phyloP scores from a whole-genome alignment of 371 early-diverging fungal genomes.

The Mucor irregularis region DNA sequence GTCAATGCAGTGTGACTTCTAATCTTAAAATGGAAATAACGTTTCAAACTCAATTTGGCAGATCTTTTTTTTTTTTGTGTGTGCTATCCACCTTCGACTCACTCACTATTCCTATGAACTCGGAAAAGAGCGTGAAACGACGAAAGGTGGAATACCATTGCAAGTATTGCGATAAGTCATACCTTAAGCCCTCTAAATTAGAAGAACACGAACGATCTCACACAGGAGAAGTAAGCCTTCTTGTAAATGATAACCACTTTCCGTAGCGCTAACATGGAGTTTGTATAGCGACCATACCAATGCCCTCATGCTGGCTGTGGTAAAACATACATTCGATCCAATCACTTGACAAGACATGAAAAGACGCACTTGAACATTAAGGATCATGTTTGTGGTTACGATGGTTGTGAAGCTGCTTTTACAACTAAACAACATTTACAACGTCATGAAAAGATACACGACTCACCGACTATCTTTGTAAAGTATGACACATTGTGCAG shows the following conservation, averaged over 20 bases:
- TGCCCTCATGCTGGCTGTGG: constrained; percentile 57
- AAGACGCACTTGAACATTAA: constrained; percentile 51
- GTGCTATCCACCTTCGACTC: no score
- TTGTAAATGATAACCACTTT: no score
- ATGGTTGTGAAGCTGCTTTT: constrained; percentile 40
- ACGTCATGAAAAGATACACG: constrained; percentile 50
- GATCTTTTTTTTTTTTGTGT: no score
- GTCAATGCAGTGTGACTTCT: no score
- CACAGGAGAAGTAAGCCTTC: constrained; percentile 67
- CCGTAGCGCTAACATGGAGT: no score
- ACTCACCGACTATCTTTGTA: constrained; percentile 20
- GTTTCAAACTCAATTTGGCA: no score
- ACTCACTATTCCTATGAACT: no score
- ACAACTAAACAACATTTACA: constrained; percentile 43
- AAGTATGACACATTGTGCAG: no score
- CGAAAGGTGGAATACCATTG: constrained; percentile 12
- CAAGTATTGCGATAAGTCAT: constrained; percentile 50
- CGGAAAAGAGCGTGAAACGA: constrained; percentile 1
- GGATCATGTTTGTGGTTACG: constrained; percentile 39
- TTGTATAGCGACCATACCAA: constrained; percentile 58
- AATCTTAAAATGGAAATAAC: no score
- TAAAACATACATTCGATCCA: constrained; percentile 56
- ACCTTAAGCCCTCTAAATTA: constrained; percentile 55
- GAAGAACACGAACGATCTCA: constrained; percentile 58
- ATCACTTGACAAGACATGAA: constrained; percentile 60